Evolutionary conservation across 768 basidiomycete genomes (phyloP).

Genomic region (Trametes cinnabarina): DNA sequence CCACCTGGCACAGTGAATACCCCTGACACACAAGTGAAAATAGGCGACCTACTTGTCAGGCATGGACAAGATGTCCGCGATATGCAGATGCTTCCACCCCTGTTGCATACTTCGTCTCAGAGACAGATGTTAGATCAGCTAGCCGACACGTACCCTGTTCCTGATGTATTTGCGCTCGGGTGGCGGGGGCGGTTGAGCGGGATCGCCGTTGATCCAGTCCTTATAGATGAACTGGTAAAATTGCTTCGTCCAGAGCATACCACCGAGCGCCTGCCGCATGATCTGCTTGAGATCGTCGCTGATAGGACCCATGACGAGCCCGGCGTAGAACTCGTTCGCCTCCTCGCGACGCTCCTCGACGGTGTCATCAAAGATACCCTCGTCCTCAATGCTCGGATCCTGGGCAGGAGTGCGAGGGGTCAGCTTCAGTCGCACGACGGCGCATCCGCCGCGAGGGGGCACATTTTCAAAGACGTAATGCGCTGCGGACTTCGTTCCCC

Average conservation of each 20-base stretch:
- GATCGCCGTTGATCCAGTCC: constrained; percentile 95
- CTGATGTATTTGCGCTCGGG: constrained; percentile 81
- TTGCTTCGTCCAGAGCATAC: constrained; percentile 99
- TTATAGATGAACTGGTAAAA: constrained; percentile 95
- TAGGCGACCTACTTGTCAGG: constrained; percentile 79
- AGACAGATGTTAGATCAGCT: too few species aligned
- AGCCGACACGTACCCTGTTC: constrained; percentile 59
- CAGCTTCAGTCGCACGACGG: constrained; percentile 90
- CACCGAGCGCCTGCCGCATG: constrained; percentile 92
- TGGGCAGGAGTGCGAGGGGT: constrained; percentile 74
- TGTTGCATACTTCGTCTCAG: too few species aligned
- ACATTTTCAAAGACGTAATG: constrained; percentile 88
- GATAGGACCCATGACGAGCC: constrained; percentile 77
- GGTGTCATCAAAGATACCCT: constrained; percentile 81
- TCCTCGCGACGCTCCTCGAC: constrained; percentile 90
- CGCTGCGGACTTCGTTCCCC: constrained; percentile 90
- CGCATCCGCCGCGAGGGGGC: constrained; percentile 89
- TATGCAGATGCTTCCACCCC: constrained; percentile 96
- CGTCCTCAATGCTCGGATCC: constrained; percentile 82
- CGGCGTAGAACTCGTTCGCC: constrained; percentile 93
- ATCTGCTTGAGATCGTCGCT: constrained; percentile 93
- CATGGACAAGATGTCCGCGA: constrained; percentile 97
- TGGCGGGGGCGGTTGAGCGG: constrained; percentile 92
- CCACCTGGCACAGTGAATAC: constrained; percentile 54
- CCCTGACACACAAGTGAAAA: background rate